Percentiles rank a stretch among this genome's conserved stretches.
Evolutionary conservation across 2,329 filamentous ascomycete species (phyloP).

Genomic region (Fusarium oligoseptatum): DNA sequence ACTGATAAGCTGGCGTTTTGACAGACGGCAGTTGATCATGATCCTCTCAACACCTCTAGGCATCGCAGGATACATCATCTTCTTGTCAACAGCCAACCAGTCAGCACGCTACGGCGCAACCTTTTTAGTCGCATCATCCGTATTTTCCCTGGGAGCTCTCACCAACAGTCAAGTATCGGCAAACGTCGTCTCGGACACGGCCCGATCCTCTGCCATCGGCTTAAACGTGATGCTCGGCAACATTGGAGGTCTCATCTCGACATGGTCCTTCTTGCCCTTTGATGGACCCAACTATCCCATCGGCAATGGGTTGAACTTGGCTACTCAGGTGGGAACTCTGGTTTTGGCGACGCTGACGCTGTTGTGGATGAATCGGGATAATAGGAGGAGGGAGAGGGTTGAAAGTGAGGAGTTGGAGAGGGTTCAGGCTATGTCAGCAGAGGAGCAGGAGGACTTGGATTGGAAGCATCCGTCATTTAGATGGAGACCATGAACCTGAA

Average conservation of each 20-base stretch:
- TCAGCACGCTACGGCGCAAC: constrained; percentile 71
- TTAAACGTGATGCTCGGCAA: constrained; percentile 45
- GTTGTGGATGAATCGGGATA: constrained; percentile 11
- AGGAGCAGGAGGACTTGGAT: constrained; percentile 6
- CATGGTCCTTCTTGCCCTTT: constrained; percentile 73
- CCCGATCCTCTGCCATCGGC: constrained; percentile 34
- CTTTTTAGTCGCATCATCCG: constrained; percentile 58
- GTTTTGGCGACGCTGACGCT: background rate
- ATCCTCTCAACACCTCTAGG: constrained; percentile 66
- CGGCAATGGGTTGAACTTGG: constrained; percentile 69
- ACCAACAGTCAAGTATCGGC: constrained; percentile 28
- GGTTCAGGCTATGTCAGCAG: background rate
- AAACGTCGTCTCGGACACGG: constrained; percentile 34
- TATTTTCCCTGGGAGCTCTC: constrained; percentile 59
- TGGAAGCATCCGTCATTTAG: constrained; percentile 6
- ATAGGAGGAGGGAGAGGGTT: constrained; percentile 5
- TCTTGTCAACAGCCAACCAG: constrained; percentile 62
- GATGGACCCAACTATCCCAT: constrained; percentile 76
- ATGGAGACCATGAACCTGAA: constrained; percentile 3
- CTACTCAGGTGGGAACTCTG: constrained; percentile 3
- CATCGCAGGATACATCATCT: constrained; percentile 74
- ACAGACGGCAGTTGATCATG: constrained; percentile 69
- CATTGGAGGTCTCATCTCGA: constrained; percentile 74
- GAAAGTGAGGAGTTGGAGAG: constrained; percentile 7
- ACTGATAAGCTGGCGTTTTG: constrained; percentile 65